A percentile compares a stretch with the other conserved stretches of the same genome.
phyloP scores from a whole-genome alignment of 2,329 filamentous ascomycete species.

The Fusarium burgessii region DNA sequence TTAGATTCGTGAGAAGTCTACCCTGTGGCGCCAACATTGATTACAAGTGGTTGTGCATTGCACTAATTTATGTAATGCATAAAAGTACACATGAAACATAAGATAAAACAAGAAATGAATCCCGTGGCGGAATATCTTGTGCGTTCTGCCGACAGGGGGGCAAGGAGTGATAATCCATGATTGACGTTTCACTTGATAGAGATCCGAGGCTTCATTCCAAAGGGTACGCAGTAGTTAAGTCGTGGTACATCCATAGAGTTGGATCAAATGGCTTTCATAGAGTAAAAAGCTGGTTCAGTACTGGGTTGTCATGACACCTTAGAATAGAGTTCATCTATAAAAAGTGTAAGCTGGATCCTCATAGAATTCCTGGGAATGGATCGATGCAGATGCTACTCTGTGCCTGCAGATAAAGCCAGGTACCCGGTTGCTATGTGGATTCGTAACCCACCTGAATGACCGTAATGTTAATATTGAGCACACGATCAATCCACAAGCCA shows the following conservation, averaged over 20 bases:
- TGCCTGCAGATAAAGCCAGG: not conserved
- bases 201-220: not conserved
- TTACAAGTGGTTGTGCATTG: not conserved
- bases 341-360: too few species aligned
- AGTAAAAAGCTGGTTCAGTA: too few species aligned
- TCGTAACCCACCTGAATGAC: constrained; percentile 8
- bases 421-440: constrained; percentile 2
- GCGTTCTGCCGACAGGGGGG: not conserved
- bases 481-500: not conserved
- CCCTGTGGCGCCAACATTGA: too few species aligned
- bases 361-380: not conserved
- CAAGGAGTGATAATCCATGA: not conserved
- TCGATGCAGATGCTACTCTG: not conserved
- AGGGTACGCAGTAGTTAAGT: not conserved
- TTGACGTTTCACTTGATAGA: not conserved
- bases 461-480: constrained; percentile 5
- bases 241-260: too few species aligned
- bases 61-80: not conserved
- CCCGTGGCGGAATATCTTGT: not conserved
- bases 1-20: too few species aligned
- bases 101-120: not conserved
- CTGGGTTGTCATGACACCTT: too few species aligned
- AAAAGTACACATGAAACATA: not conserved
- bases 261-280: too few species aligned
- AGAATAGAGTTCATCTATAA: too few species aligned